Evolutionary conservation across 169 alveolate genomes (phyloP), one percentile per base, ranked within the genome.

Genomic region (Perkinsus olseni): DNA sequence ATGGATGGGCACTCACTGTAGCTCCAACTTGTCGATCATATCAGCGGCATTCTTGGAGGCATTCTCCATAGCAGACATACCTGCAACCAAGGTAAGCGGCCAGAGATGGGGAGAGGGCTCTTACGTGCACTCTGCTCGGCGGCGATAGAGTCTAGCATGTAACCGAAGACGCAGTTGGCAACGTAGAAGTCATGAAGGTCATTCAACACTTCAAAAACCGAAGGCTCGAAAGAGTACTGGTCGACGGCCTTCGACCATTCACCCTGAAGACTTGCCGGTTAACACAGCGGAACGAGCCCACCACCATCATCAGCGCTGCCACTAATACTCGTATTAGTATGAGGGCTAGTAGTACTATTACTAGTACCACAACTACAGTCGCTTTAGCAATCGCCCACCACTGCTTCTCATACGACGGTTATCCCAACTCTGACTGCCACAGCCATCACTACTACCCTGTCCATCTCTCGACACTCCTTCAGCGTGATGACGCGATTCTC

Each of bases 31-130:
- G 74, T 95, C 95, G 50, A 97, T 93, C 98, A 97, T 97, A 38
- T 97, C 98, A 11, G 98, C 95, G 20, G 98, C 98, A 92, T 96
- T 97, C 74, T 97, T 94, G 50, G 98, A 97, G 50, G 98, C 98
- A 91, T 96, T 97, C 95, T 97, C 98, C 98, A 97, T 97, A 20
- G 98, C 98, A 21, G 98, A 95, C 97, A 97, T 96, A 48, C 98
- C 95, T 31, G 98, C 98, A 74, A 21, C 24, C 39, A 11, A 91
- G n/a, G 8, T 4, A 38, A 10, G 50, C 50, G 21, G 24, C 8
- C 3, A 91, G 36, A 24, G 38, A 38, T 38, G 6, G 91, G 21
- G n/a, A 3, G 39, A 38, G 34, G 38, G 21, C 38, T 4, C 94
- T 38, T 39, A 94, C 95, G 82, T 62, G 82, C 82, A 62, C 82